Evolutionary conservation across 2,329 filamentous ascomycete species (phyloP), one percentile per base, ranked within the genome.

Genomic region (Dryadomyces quercus-mongolicae): DNA sequence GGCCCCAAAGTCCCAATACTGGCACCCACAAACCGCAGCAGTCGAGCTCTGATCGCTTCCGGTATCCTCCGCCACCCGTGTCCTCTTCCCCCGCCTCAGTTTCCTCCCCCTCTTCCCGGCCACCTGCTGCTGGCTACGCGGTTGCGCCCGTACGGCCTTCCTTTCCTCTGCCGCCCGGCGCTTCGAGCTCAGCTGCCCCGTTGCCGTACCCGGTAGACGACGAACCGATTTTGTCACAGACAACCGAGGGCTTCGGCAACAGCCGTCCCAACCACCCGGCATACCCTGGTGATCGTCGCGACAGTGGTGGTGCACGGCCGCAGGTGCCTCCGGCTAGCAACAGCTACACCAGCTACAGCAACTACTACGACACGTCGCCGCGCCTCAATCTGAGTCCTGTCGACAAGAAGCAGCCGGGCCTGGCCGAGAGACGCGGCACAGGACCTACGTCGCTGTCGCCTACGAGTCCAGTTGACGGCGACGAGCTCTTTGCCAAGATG

Each of bases 381-480:
- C 77, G 81, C 50, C 70, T 85, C 62, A 76, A 77, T 57, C 72
- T 74, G 61, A 74, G 74, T 57, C 72, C 79, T 12, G 31, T 18
- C 7, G 73, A 85, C 62, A 74, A 76, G 66, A 79, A 77, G 65
- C 36, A 40, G 10, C 74, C 76, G 13, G 81, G 81, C 50, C 74
- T 95, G 56, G 89, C 88, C 18, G 89, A 95, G 71, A 78, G 91
- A 60, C 80, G 91, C 63, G 88, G 87, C 22, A 84, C 85, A n/a
- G 83, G 78, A 8, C 88, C 89, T 22, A 91, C 88, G 65, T 86
- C 89, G 49, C 74, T 95, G 51, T 86, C 89, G 55, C 91, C 90
- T 1, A 83, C 86, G 18, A 89, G 85, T 47, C 85, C 87, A 20
- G 74, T 76, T 22, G 87, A 93, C 58, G 85, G 84, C 62, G 84